Evolutionary conservation across 306 rosid species (phyloP), one percentile per base, ranked within the genome.

Genomic region (Senna tora): DNA sequence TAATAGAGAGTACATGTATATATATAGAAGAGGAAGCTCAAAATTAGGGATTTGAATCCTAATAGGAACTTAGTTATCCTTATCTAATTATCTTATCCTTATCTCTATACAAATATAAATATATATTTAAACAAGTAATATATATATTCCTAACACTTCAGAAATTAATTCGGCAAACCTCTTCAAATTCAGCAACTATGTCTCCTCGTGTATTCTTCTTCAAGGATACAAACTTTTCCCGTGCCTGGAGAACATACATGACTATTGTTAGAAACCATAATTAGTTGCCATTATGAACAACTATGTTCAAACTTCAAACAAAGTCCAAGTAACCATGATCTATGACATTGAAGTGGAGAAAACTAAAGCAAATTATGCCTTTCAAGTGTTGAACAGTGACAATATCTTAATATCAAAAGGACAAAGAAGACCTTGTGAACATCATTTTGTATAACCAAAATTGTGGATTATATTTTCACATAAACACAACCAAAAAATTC

Each of bases 171-270:
- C 33, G 25, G 79, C 80, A 65, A 72, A 94, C 99, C 99, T 94
- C 97, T 85, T 94, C 97, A 47, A 89, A 77, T 43, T 78, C 99
- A 67, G 99, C 80, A 77, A 94, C 92, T 62, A 94, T 43, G 72
- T 94, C 99, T 75, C 61, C 92, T 2, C 96, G 84, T 7, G 99
- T 88, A 83, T 81, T 94, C 79, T 91, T 94, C 96, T 91, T 94
- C 76, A 91, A 82, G 43, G 95, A 94, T 36, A 89, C 92, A 84
- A 89, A 91, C 79, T 90, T 94, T 67, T 94, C 97, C 11, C 99
- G 87, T 68, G 99, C 87, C 99, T 94, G 76, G 42, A 80, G 53
- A 61, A 72, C 75, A 56, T 57, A 47, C 64, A 81, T 43, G 70
- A 17, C 56, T 34, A 42, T 39, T 21, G 53, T 82, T 41, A 71